A percentile compares a stretch with the other conserved stretches of the same genome.
These are phyloP conservation scores for Pachyrhizus erosus DNA, from an alignment of 306 rosid species.

Conservation along the genomic window DNA sequence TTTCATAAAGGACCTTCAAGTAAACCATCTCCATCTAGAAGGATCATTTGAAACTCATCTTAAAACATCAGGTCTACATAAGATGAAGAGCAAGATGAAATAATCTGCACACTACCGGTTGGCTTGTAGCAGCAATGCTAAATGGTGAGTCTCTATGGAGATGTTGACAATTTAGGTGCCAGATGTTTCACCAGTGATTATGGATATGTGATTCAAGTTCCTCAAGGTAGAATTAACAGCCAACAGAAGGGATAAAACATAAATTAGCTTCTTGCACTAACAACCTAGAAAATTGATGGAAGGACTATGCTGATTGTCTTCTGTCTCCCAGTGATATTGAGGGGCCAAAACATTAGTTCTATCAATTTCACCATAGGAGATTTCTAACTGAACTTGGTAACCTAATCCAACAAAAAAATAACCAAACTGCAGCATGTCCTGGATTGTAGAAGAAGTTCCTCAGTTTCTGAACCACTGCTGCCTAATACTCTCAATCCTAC, in stretches of 20 bases:
- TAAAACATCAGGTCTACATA: slow-evolving; percentile 44
- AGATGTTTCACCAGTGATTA: slow-evolving; percentile 39
- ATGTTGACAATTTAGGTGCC: slow-evolving; percentile 30
- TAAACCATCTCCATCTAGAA: slow-evolving; percentile 52
- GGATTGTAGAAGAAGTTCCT: slow-evolving; percentile 45
- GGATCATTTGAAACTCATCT: slow-evolving; percentile 45
- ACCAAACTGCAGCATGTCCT: slow-evolving; percentile 51
- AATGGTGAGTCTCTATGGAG: slow-evolving; percentile 42
- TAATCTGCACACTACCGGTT: slow-evolving; percentile 32
- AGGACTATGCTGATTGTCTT: slow-evolving; percentile 35
- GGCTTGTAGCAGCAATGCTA: slow-evolving; percentile 42
- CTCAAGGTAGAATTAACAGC: slow-evolving; percentile 55
- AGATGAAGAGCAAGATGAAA: slow-evolving; percentile 37
- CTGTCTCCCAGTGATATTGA: slow-evolving; percentile 32
- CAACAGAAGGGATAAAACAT: slow-evolving; percentile 54
- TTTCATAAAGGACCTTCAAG: slow-evolving; percentile 34
- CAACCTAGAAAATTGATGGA: slow-evolving; percentile 53
- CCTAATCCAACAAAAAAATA: slow-evolving; percentile 48
- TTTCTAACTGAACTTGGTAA: slow-evolving; percentile 42
- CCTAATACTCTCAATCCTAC: slow-evolving; percentile 64
- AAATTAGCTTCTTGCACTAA: slow-evolving; percentile 53
- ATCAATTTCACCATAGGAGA: slow-evolving; percentile 31
- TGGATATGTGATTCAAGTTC: slow-evolving; percentile 53
- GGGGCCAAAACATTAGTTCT: slow-evolving; percentile 41
- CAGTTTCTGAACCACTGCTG: slow-evolving; percentile 47